Base-by-base conservation (phyloP, 768 basidiomycete species). In the Lentinula edodes region DNA sequence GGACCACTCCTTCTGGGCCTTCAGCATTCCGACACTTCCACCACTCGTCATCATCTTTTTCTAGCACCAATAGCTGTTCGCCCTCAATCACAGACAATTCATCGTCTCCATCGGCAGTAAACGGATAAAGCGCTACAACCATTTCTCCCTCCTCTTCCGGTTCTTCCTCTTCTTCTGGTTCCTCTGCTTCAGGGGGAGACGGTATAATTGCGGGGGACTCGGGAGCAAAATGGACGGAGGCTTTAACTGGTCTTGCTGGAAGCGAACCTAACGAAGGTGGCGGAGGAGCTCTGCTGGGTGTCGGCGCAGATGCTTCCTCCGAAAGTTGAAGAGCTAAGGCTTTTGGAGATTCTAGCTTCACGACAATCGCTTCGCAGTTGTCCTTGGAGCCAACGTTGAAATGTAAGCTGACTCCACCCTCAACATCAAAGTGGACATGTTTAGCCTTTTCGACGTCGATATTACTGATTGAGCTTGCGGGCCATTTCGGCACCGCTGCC, bases 401-500 rank as follows among this genome's bases (percentile, higher is more conserved):
- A 69, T 93, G 89, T 15, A 98, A 80, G 62, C 79, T 87, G 50
- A 80, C 78, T 34, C 88, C 81, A 32, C 76, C 79, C 10, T 83
- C 85, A 62, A 97, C 81, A 50, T 89, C 84, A 67, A 98, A 82
- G 63, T 83, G 81, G 62, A 99, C 75, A 70, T 95, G 91, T 72
- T 98, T 98, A 51, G 85, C 78, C 70, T 94, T 97, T 71, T 93
- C 93, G 61, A 88, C 81, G 20, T 80, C 78, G 58, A 87, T 83
- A 51, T 81, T 78, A 18, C 75, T 72, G 43, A 98, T 83, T 58
- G 89, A 83, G 43, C 77, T 74, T 52, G 92, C 90, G 65, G 90
- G 85, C 90, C 94, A 96, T 75, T 98, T 95, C 78, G 92, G 95
- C 52, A 99, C 95, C 8, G 97, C 95, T 9, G 93, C 90, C 95